Conservation (phyloP, 495 filamentous ascomycete genomes). For the Trichoderma gamsii region DNA sequence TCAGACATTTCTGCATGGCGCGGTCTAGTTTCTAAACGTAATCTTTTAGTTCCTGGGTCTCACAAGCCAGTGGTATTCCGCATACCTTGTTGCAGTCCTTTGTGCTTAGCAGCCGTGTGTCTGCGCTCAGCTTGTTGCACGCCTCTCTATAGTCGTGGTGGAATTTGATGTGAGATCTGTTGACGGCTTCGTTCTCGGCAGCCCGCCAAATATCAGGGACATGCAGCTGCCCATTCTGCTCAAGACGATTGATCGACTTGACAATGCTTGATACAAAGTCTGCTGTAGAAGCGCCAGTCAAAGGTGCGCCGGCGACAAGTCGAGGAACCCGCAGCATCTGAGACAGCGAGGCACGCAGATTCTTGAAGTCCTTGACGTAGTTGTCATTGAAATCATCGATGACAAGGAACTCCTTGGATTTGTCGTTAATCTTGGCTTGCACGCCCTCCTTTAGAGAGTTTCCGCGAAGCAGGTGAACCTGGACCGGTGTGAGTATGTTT, state of each 20-base stretch:
- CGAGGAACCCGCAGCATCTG: not conserved
- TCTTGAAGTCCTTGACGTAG: slow-evolving; percentile 11
- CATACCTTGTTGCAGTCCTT: slow-evolving; percentile 10
- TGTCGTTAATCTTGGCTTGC: slow-evolving; percentile 1
- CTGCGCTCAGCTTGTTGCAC: slow-evolving; percentile 1
- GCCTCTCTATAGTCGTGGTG: slow-evolving; percentile 12
- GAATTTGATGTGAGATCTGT: slow-evolving; percentile 11
- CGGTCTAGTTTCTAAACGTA: not conserved
- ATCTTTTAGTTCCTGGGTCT: not conserved
- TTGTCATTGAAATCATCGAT: slow-evolving; percentile 7
- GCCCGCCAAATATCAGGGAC: slow-evolving; percentile 8
- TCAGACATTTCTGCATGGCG: not conserved
- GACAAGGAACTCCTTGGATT: slow-evolving; percentile 4
- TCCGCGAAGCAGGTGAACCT: slow-evolving; percentile 4
- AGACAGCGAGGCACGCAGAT: not conserved
- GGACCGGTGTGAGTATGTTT: not conserved
- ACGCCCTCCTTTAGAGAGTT: slow-evolving; percentile 4
- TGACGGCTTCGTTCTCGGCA: slow-evolving; percentile 4
- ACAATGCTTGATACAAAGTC: slow-evolving; percentile 7
- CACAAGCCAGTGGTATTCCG: not conserved
- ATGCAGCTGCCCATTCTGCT: not conserved
- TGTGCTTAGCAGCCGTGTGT: not conserved
- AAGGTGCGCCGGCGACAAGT: not conserved
- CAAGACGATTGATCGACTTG: slow-evolving; percentile 5
- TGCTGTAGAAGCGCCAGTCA: not conserved